Conservation (phyloP, 768 basidiomycete species). For the Russula sp. region DNA sequence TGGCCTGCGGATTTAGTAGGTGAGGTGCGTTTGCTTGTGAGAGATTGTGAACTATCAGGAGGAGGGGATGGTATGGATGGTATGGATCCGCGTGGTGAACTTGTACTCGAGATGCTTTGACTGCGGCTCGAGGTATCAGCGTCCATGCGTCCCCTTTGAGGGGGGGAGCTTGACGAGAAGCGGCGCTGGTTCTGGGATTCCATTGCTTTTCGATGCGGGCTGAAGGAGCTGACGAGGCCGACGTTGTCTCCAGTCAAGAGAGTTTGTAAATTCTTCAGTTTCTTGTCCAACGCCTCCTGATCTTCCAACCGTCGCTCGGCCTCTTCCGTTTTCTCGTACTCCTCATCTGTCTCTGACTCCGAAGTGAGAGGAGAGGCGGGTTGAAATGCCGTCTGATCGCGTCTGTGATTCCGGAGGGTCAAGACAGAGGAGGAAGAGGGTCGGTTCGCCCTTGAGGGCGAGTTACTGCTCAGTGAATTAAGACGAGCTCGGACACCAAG, state of each 20-base stretch:
- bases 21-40: slow-evolving; percentile 11
- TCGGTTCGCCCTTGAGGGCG: slow-evolving; percentile 37
- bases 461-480: slow-evolving; percentile 55
- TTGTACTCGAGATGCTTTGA: slow-evolving; percentile 66
- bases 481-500: slow-evolving; percentile 63
- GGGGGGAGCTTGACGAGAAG: slow-evolving; percentile 33
- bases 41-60: slow-evolving; percentile 41
- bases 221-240: slow-evolving; percentile 49
- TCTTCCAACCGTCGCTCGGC: slow-evolving; percentile 59
- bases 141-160: slow-evolving; percentile 34
- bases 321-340: slow-evolving; percentile 56
- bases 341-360: slow-evolving; percentile 40
- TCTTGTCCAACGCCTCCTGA: slow-evolving; percentile 57
- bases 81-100: slow-evolving; percentile 71
- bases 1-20: slow-evolving; percentile 9
- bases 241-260: slow-evolving; percentile 70
- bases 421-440: slow-evolving; percentile 61
- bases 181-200: slow-evolving; percentile 26
- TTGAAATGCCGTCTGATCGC: slow-evolving; percentile 13
- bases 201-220: slow-evolving; percentile 12
- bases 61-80: slow-evolving; percentile 76
- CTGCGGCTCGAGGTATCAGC: slow-evolving; percentile 32
- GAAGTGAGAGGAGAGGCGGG: slow-evolving; percentile 25
- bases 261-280: slow-evolving; percentile 57
- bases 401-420: slow-evolving; percentile 40